Evolutionary conservation across 2,329 filamentous ascomycete species (phyloP), one percentile per base, ranked within the genome.

Genomic region (Aspergillus fijiensis): DNA sequence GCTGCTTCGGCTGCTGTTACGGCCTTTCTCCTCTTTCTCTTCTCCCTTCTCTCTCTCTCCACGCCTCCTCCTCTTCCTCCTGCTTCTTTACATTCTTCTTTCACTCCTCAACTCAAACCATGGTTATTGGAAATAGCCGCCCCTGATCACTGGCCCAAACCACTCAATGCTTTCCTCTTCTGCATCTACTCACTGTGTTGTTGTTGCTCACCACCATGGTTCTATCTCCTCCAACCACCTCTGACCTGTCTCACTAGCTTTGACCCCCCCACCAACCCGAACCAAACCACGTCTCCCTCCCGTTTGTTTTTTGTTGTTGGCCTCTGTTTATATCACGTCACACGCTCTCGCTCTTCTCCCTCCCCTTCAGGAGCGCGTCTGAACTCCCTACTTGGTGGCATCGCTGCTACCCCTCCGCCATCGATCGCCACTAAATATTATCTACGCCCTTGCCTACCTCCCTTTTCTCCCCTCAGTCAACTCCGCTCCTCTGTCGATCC

Each of bases 271-370:
- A 54, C 57, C 49, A 48, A 10, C 51, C 53, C 42, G 11, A 25
- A 55, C 19, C 53, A 42, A 55, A 55, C 42, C 53, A 55, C 53
- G 51, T 50, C 39, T 31, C 14, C 53, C 54, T 33, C 49, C 48
- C 49, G 39, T 55, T 55, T 47, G 27, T 12, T 35, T 35, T 35
- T 53, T 57, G 48, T 57, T 60, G 45, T 58, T 57, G 55, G 50
- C 31, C 19, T 59, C 45, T 65, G 63, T 65, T 64, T 65, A 64
- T 61, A 62, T 63, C 63, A 64, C 63, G 60, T 65, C 62, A 65
- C 63, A 52, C 56, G 45, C 49, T 52, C 60, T 51, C 45, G 21
- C 60, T 51, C 45, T 25, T 29, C 51, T 61, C 42, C 33, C 50
- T 60, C 50, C 33, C 39, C 42, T 21, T 47, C 10, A 39, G 51